Base-by-base conservation (phyloP, 345 rosid genomes). In the Zanthoxylum bungeanum region DNA sequence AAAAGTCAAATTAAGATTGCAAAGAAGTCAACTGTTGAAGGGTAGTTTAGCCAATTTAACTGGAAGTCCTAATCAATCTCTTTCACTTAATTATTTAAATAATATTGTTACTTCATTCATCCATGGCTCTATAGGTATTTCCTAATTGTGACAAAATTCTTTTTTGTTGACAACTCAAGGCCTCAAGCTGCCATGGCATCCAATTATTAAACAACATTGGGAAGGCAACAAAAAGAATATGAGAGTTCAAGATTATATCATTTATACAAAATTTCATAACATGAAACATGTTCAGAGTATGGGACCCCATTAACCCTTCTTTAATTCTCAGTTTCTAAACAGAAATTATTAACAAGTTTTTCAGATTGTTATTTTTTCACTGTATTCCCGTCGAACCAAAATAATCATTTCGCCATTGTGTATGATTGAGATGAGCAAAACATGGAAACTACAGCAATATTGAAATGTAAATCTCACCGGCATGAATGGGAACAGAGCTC, bases 401-500 rank as follows among this genome's bases (percentile, higher is more conserved):
- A 44, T 44, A 12, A 17, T 44, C 17, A 14, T 14, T 44, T 19
- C 19, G 47, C 19, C 2, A 0, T 5, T 42, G 5, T 3, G 5
- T 17, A 22, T n/a, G 7, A n/a, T 4, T 19, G 22, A 49, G n/a
- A 49, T n/a, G 53, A 49, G 10, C 40, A 19, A 12, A 57, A n/a
- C 40, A 5, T 9, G 64, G 21, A 1, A 59, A 3, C 39, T 17
- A 50, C 2, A 7, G 9, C 60, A 28, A 28, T 57, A 28, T 28
- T 30, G 36, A 40, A 40, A 39, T 5, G n/a, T 12, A 37, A n/a
- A n/a, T n/a, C 77, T 56, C 40, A 94, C 98, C 98, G 49, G 97
- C 92, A 79, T 90, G 81, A 63, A 89, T 71, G 75, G 98, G 91
- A 74, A 92, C 89, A 34, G 93, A 82, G 81, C 89, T 90, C 98